Percentiles rank a stretch among this genome's conserved stretches.
Conservation (phyloP, 225 moss, liverwort and hornwort genomes). For the Straminergon stramineum region DNA sequence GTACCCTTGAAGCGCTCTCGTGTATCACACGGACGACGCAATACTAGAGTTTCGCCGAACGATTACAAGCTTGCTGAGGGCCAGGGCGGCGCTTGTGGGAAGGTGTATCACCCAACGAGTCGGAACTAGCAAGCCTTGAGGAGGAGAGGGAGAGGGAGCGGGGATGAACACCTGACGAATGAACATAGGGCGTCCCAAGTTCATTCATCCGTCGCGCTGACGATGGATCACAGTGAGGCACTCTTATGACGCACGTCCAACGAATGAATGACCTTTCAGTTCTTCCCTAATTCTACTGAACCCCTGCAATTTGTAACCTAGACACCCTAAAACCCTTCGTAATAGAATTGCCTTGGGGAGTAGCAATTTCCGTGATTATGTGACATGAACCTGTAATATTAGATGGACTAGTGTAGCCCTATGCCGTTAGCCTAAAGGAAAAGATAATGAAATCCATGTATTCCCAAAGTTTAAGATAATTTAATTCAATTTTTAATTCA, state of each 20-base stretch:
- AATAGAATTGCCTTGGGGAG: no score
- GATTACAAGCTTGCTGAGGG: background rate
- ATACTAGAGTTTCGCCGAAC: background rate
- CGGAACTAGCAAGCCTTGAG: background rate
- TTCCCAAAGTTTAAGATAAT: no score
- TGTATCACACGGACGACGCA: background rate
- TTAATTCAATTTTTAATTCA: no score
- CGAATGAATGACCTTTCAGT: background rate
- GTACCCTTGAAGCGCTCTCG: background rate
- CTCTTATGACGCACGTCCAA: background rate
- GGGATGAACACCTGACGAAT: conserved; percentile 5
- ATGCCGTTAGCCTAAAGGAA: no score
- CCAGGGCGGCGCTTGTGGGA: conserved; percentile 14
- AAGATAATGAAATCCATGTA: no score
- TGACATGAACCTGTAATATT: no score
- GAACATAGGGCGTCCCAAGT: conserved; percentile 10
- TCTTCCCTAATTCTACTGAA: background rate
- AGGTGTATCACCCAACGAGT: background rate
- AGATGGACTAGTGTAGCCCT: no score
- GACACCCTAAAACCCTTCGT: no score
- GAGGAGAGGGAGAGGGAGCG: background rate
- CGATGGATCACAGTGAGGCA: background rate
- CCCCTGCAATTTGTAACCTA: background rate
- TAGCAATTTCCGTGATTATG: no score
- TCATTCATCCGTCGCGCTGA: background rate